phyloP scores from a whole-genome alignment of 192 early-diverging fungal genomes.

The Backusella liffmaniae region DNA sequence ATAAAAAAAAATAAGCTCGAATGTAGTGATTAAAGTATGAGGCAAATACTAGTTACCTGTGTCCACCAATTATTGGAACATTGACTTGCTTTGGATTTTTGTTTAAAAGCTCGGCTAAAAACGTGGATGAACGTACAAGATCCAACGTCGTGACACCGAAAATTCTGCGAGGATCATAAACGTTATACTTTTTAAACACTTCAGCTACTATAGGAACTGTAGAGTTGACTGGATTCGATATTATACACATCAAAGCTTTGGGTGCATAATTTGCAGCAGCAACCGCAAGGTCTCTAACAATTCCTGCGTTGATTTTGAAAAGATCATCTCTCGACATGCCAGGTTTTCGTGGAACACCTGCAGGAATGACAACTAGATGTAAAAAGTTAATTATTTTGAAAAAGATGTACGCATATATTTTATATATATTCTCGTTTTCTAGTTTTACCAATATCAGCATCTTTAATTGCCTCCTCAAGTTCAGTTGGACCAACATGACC shows the following conservation, averaged over 20 bases:
- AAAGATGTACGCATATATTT: background rate
- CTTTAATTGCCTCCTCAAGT: slow-evolving; percentile 47
- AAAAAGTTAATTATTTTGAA: slow-evolving; percentile 4
- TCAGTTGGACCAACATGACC: slow-evolving; percentile 68
- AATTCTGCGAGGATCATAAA: slow-evolving; percentile 82
- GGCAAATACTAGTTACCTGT: slow-evolving; percentile 25
- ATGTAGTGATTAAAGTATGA: no score
- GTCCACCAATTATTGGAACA: slow-evolving; percentile 92
- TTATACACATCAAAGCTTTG: slow-evolving; percentile 82
- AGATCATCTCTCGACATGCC: slow-evolving; percentile 99
- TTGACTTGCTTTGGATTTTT: slow-evolving; percentile 67
- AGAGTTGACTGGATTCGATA: slow-evolving; percentile 97
- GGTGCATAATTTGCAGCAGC: slow-evolving; percentile 74
- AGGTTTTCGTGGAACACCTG: slow-evolving; percentile 97
- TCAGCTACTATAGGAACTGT: slow-evolving; percentile 94
- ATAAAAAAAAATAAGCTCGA: no score
- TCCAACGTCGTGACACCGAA: slow-evolving; percentile 99
- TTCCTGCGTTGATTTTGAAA: slow-evolving; percentile 96
- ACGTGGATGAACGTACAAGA: slow-evolving; percentile 95
- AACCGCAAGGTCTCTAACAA: slow-evolving; percentile 79
- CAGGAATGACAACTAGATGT: slow-evolving; percentile 90
- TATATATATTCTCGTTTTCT: background rate
- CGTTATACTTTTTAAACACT: slow-evolving; percentile 78
- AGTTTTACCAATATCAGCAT: slow-evolving; percentile 21
- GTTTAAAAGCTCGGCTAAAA: slow-evolving; percentile 81